Evolutionary conservation across 2,329 filamentous ascomycete species (phyloP).

Genomic region (Ophiostoma ulmi): DNA sequence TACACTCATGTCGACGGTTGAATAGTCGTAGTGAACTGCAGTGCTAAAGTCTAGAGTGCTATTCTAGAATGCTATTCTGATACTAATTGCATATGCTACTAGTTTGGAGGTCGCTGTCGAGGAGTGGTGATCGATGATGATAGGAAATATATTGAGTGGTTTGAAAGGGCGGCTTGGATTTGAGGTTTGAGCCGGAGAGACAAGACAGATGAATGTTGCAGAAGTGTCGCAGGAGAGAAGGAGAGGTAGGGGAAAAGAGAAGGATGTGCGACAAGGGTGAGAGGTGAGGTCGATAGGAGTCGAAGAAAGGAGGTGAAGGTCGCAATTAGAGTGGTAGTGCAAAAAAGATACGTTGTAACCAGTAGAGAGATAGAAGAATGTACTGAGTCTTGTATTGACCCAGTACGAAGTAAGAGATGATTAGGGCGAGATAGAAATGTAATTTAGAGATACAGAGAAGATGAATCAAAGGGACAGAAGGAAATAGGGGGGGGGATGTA

Average conservation of each 20-base stretch:
- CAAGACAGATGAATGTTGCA: slow-evolving; percentile 15
- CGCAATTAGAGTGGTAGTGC: background rate
- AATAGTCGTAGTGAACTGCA: background rate
- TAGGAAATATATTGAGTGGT: background rate
- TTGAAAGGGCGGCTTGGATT: background rate
- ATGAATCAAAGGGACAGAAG: background rate
- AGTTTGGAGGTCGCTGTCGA: background rate
- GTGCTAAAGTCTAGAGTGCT: slow-evolving; percentile 3
- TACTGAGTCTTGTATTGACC: background rate
- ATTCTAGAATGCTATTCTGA: background rate
- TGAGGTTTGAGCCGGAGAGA: background rate
- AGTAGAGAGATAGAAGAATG: background rate
- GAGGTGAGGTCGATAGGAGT: background rate
- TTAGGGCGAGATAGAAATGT: background rate
- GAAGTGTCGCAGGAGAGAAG: slow-evolving; percentile 19
- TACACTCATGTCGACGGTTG: slow-evolving; percentile 24
- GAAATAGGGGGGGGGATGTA: background rate
- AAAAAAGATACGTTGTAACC: background rate
- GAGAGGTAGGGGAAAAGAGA: background rate
- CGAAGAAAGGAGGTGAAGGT: slow-evolving; percentile 13
- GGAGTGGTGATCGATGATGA: background rate
- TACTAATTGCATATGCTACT: background rate
- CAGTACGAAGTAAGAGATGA: background rate
- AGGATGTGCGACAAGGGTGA: slow-evolving; percentile 10
- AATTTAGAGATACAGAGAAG: background rate